Conservation (phyloP, 2,329 filamentous ascomycete genomes). For the Orbilia ellipsospora region DNA sequence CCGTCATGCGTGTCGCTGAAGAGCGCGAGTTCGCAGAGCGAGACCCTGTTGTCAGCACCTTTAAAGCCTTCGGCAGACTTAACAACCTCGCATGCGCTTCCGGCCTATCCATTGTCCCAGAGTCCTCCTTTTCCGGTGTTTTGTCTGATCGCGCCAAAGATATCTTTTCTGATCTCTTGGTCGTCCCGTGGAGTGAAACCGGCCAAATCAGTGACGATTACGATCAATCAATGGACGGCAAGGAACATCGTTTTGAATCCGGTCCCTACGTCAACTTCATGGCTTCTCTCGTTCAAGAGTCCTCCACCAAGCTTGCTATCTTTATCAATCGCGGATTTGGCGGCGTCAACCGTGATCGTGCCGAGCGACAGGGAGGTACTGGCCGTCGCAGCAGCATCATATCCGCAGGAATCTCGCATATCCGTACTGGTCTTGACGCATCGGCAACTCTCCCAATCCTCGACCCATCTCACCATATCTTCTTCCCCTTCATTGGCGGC, state of each 20-base stretch:
- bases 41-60: slow-evolving; percentile 91
- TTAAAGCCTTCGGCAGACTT: slow-evolving; percentile 86
- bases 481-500: slow-evolving; percentile 87
- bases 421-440: slow-evolving; percentile 63
- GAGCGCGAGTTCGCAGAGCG: slow-evolving; percentile 76
- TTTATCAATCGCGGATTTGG: slow-evolving; percentile 80
- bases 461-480: slow-evolving; percentile 82
- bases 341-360: slow-evolving; percentile 63
- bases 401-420: slow-evolving; percentile 57
- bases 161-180: slow-evolving; percentile 76
- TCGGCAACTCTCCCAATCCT: slow-evolving; percentile 70
- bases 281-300: slow-evolving; percentile 72
- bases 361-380: slow-evolving; percentile 56
- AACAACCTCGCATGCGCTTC: slow-evolving; percentile 85
- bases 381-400: slow-evolving; percentile 52
- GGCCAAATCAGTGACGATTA: slow-evolving; percentile 76
- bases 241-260: slow-evolving; percentile 69
- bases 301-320: slow-evolving; percentile 77
- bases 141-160: slow-evolving; percentile 77
- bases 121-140: slow-evolving; percentile 81
- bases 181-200: slow-evolving; percentile 90
- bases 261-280: slow-evolving; percentile 79
- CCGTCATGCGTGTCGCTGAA: slow-evolving; percentile 93
- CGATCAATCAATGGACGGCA: slow-evolving; percentile 66
- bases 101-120: slow-evolving; percentile 81